Conservation (phyloP, 345 rosid genomes). For the Eucalyptus polybractea region DNA sequence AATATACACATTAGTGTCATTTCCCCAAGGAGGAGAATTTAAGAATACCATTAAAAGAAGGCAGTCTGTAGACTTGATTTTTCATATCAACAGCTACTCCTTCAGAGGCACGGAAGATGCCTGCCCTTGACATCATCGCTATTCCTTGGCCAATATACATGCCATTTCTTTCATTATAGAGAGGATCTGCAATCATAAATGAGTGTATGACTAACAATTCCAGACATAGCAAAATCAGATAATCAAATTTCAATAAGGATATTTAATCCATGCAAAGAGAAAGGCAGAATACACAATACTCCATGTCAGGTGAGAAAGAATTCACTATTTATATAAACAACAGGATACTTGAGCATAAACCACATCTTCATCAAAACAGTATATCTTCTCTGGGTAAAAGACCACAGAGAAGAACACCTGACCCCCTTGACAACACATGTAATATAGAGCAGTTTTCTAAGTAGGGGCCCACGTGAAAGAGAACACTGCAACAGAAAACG, state of each 20-base stretch:
- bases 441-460: background rate
- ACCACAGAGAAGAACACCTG: background rate
- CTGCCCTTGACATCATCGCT: constrained; percentile 83
- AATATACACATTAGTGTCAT: background rate
- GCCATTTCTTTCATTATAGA: constrained; percentile 57
- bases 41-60: constrained; percentile 69
- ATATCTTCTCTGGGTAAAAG: background rate
- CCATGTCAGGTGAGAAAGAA: background rate
- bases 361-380: background rate
- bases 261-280: background rate
- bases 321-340: background rate
- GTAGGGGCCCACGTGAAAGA: background rate
- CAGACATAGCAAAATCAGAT: background rate
- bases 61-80: constrained; percentile 59
- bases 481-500: background rate
- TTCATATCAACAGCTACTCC: constrained; percentile 90
- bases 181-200: constrained; percentile 50
- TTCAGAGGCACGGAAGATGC: constrained; percentile 68
- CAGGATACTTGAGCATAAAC: background rate
- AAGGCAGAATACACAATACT: background rate
- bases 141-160: constrained; percentile 91
- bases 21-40: background rate
- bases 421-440: background rate
- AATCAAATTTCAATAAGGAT: background rate
- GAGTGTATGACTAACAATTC: background rate